Base-by-base conservation (phyloP, 352 stramenopile genomes). In the Phytophthora pseudosyringae region DNA sequence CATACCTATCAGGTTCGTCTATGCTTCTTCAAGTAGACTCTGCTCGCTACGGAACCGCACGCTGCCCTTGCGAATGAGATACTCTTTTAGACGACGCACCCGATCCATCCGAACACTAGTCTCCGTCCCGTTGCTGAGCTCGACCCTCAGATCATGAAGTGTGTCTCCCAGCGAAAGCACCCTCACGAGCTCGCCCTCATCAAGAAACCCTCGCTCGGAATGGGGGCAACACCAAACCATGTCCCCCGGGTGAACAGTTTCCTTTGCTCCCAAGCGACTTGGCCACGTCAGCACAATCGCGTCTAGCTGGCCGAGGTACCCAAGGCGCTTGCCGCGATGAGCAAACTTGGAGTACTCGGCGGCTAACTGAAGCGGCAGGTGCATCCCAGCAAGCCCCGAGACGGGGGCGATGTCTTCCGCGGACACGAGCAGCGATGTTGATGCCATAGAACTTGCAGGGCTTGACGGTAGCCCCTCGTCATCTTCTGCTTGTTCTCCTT, bases 221-320 rank as follows among this genome's bases (percentile, higher is more conserved):
- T 68, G 25, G 12, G 57, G 26, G 28, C 67, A 66, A 18, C 70
- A 69, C 78, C 78, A 87, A 54, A 87, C 39, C 3, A 84, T 12
- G 8, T 84, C 67, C 13, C 73, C 73, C 3, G 62, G 62, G 40
- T 53, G 59, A 39, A 83, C 26, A 4, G 49, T 31, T 32, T 81
- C 78, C 4, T 15, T 44, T 50, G 39, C 18, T 8, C 32, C 35
- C 13, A 88, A 48, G 8, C 45, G 43, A n/a, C 54, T 61, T 29
- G 79, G 73, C 50, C 81, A 78, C 33, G 79, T 88, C 46, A 88
- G 43, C 5, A 88, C 59, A 43, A 83, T 77, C 1, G 61, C 56
- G 11, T 71, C 58, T 9, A 88, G 35, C 5, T 75, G 38, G 12
- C 79, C 79, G 50, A 59, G 32, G 40, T 83, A 86, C 11, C 76